Evolutionary conservation across 2,329 filamentous ascomycete species (phyloP), one percentile per base, ranked within the genome.

Genomic region (Acephala macrosclerotiorum): DNA sequence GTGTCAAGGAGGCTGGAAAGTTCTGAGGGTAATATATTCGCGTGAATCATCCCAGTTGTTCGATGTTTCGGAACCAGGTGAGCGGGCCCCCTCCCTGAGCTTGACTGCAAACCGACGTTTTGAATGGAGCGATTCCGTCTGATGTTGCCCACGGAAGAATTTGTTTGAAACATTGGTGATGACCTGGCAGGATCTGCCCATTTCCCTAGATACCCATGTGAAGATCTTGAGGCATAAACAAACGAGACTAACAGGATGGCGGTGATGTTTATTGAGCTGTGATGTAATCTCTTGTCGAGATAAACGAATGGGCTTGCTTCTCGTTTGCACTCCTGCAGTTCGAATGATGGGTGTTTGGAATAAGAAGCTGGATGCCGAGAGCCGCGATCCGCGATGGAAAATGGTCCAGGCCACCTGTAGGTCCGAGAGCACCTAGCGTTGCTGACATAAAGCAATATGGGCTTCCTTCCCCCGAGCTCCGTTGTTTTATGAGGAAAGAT

Each of bases 81-180:
- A 58, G 36, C 20, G 56, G 36, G 36, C 16, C 36, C 49, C 35
- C 36, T 49, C 36, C 60, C 29, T 55, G 29, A 61, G 49, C 57
- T 47, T 57, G 47, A 25, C 12, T 42, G 26, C 33, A 33, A 29
- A 25, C 42, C 33, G 29, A 60, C 9, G 12, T 61, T 55, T 35
- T 61, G 9, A 7, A 38, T 55, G 57, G 62, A 47, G 22, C 49
- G 22, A 33, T 55, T 35, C 20, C 26, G 57, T 26, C 58, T 38
- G 49, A 47, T 20, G 36, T 62, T 38, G 35, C 58, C 20, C 45
- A 47, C 58, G 57, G 57, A 60, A 20, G 51, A 60, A 60, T 56
- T 55, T 60, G 58, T 64, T 64, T 64, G 57, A 60, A 64, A 64
- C 58, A 55, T 55, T 16, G 57, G 14, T 60, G 57, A 45, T 29